A percentile compares a stretch with the other conserved stretches of the same genome.
Conservation (phyloP, 106 monocot species). For the Dendrobium huoshanense region DNA sequence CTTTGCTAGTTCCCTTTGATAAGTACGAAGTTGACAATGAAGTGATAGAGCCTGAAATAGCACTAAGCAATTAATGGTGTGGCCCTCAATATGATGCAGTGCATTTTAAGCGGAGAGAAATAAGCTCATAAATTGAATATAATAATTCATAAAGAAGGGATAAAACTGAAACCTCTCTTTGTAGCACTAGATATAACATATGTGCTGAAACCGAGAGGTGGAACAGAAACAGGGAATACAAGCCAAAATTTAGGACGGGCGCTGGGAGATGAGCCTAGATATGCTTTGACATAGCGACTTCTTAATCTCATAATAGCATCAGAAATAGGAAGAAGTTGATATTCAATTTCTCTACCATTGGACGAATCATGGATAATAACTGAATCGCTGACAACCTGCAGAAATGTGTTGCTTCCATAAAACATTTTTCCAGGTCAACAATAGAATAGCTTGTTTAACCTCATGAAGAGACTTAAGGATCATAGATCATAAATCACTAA, state of each 20-base stretch:
- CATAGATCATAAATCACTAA: background rate
- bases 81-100: background rate
- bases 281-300: slow-evolving; percentile 56
- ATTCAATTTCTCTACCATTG: slow-evolving; percentile 56
- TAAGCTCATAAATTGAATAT: no score
- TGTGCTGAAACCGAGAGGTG: slow-evolving; percentile 86
- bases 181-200: slow-evolving; percentile 58
- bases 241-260: slow-evolving; percentile 77
- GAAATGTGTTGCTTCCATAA: no score
- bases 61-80: background rate
- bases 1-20: slow-evolving; percentile 19
- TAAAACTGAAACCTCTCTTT: slow-evolving; percentile 32
- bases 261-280: slow-evolving; percentile 45
- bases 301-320: slow-evolving; percentile 33
- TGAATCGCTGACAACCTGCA: slow-evolving; percentile 65
- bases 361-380: slow-evolving; percentile 72
- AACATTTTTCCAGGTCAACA: no score
- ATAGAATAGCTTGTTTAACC: no score
- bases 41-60: slow-evolving; percentile 29
- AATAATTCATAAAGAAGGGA: no score
- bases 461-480: background rate
- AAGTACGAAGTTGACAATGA: slow-evolving; percentile 29
- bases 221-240: slow-evolving; percentile 72
- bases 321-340: slow-evolving; percentile 63
- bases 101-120: background rate